phyloP scores from a whole-genome alignment of 2,329 filamentous ascomycete species.

The Dactylellina sp. region DNA sequence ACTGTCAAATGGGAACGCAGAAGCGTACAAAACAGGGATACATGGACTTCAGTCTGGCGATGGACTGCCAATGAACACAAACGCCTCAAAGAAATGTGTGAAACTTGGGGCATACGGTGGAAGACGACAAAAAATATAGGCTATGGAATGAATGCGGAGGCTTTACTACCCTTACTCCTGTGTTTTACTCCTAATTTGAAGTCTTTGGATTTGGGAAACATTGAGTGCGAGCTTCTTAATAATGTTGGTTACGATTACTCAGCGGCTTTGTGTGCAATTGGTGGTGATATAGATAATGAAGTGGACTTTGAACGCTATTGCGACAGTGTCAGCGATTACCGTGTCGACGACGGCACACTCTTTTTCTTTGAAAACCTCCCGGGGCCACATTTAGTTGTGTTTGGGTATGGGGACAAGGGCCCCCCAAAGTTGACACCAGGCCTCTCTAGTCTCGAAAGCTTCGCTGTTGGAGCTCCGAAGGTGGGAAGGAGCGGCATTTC shows the following conservation, averaged over 20 bases:
- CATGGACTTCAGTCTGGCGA: constrained; percentile 12
- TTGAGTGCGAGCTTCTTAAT: constrained; percentile 3
- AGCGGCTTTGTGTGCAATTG: not conserved
- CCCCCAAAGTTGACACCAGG: constrained; percentile 1
- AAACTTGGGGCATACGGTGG: not conserved
- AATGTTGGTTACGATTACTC: not conserved
- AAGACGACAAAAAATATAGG: not conserved
- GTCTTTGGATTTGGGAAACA: constrained; percentile 1
- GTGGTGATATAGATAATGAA: no score
- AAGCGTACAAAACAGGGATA: not conserved
- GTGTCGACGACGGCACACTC: not conserved
- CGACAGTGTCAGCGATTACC: not conserved
- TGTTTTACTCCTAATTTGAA: constrained; percentile 24
- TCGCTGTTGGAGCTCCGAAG: not conserved
- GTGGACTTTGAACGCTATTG: no score
- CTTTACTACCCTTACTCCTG: constrained; percentile 18
- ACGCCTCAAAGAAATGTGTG: not conserved
- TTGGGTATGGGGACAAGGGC: not conserved
- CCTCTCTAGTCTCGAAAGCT: constrained; percentile 1
- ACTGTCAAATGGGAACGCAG: constrained; percentile 26
- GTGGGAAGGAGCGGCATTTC: not conserved
- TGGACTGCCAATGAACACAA: constrained; percentile 8
- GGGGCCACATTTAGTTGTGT: not conserved
- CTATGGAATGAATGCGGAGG: constrained; percentile 21
- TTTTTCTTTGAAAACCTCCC: constrained; percentile 12